These are phyloP conservation scores for Pseudocercospora cruenta DNA, from an alignment of 2,329 filamentous ascomycete genomes.

Conservation along the genomic window DNA sequence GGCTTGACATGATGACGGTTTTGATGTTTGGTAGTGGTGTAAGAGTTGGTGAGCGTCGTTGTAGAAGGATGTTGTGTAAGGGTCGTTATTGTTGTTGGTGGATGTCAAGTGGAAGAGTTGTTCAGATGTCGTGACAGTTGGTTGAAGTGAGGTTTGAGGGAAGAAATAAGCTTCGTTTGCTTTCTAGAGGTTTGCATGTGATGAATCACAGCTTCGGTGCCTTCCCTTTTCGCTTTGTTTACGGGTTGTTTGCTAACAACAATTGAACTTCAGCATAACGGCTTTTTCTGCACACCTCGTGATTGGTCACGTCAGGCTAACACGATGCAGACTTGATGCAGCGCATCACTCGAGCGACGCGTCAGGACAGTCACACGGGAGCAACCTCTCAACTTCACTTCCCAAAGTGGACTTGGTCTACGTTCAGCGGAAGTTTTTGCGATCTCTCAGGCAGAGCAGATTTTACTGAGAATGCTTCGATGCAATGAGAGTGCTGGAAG, in stretches of 20 bases:
- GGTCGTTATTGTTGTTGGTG: slow-evolving; percentile 6
- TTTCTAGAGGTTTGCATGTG: slow-evolving; percentile 10
- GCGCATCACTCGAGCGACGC: neutral
- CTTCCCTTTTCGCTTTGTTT: slow-evolving; percentile 8
- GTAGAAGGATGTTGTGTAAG: slow-evolving; percentile 8
- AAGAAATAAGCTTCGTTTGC: slow-evolving; percentile 4
- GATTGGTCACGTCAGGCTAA: neutral
- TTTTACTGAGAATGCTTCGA: neutral
- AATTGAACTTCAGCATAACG: neutral
- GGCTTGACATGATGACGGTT: neutral
- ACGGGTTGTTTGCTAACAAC: slow-evolving; percentile 5
- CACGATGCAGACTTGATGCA: neutral
- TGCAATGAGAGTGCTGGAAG: neutral
- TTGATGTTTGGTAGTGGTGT: slow-evolving; percentile 9
- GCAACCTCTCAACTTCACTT: neutral
- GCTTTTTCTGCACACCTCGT: neutral
- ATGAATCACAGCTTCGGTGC: neutral
- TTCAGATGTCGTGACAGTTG: neutral
- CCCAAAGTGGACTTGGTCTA: neutral
- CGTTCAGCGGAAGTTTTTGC: too few species aligned
- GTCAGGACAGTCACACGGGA: neutral
- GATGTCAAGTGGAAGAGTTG: slow-evolving; percentile 1
- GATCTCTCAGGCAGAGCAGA: too few species aligned
- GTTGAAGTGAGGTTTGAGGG: slow-evolving; percentile 3
- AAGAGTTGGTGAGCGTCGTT: slow-evolving; percentile 1